Percentiles rank a stretch among this genome's conserved stretches.
These are phyloP conservation scores for Trypanosoma avium DNA, from an alignment of 208 protist species.

Conservation along the genomic window DNA sequence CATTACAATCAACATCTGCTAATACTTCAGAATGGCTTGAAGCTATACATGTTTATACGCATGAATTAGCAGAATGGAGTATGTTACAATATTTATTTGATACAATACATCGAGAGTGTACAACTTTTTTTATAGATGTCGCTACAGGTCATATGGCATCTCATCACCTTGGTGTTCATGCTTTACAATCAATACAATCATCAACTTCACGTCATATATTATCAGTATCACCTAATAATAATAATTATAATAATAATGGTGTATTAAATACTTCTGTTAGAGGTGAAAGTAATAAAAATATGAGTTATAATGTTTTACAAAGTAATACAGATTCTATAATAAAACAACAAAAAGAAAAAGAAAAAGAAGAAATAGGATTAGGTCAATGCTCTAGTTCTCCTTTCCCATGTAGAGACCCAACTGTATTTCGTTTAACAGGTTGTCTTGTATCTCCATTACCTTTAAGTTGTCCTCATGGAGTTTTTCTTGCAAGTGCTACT, in stretches of 20 bases:
- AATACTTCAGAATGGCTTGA: conserved; percentile 66
- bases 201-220: no score
- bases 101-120: conserved; percentile 43
- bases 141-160: conserved; percentile 68
- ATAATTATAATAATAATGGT: no score
- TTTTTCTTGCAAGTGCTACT: conserved; percentile 55
- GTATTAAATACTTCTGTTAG: no score
- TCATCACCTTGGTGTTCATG: conserved; percentile 59
- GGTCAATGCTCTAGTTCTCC: conserved; percentile 31
- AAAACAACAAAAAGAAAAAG: no score
- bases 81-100: conserved; percentile 79
- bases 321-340: no score
- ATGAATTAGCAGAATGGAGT: conserved; percentile 84
- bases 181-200: conserved; percentile 39
- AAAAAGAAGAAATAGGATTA: no score
- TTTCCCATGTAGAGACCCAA: conserved; percentile 69
- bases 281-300: no score
- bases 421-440: conserved; percentile 69
- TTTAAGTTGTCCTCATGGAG: conserved; percentile 50
- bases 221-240: no score
- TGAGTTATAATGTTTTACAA: no score
- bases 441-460: conserved; percentile 53
- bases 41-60: conserved; percentile 45
- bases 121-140: conserved; percentile 74
- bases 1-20: conserved; percentile 42